Evolutionary conservation across 495 filamentous ascomycete species (phyloP).

Genomic region (Aspergillus sparsus): DNA sequence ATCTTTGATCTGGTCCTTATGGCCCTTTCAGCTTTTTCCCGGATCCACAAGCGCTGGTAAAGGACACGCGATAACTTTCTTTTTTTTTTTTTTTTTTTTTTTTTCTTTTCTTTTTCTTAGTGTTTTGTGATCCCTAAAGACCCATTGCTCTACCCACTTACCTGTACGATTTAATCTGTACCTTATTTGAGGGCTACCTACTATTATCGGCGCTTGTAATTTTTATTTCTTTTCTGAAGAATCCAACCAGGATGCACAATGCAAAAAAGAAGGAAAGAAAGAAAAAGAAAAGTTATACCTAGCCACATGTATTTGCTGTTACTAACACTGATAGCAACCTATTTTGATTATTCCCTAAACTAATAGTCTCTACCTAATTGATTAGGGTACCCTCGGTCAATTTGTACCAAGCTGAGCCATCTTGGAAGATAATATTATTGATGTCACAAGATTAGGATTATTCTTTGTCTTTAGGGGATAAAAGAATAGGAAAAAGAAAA

Average conservation of each 20-base stretch:
- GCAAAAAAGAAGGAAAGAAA: neutral
- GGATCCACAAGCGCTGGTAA: constrained; percentile 24
- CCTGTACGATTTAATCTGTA: constrained; percentile 12
- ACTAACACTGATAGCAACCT: constrained; percentile 9
- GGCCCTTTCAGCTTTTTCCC: constrained; percentile 21
- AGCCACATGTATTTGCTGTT: neutral
- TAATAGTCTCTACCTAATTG: constrained; percentile 4
- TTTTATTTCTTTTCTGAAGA: constrained; percentile 8
- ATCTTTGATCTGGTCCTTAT: constrained; percentile 19
- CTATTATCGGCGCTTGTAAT: neutral
- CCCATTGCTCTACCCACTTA: neutral
- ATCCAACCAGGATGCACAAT: neutral
- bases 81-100: constrained; percentile 15
- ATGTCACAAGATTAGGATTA: neutral
- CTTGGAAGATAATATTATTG: neutral
- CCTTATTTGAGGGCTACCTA: constrained; percentile 11
- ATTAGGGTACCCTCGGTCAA: constrained; percentile 1
- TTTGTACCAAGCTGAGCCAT: constrained; percentile 1
- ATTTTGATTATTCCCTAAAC: neutral
- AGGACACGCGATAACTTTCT: constrained; percentile 27
- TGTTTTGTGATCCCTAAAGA: constrained; percentile 12
- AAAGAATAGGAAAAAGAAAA: constrained; percentile 16
- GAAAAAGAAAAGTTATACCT: neutral
- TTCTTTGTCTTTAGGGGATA: neutral
- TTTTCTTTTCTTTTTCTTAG: constrained; percentile 6